phyloP scores from a whole-genome alignment of 2,329 filamentous ascomycete genomes.

The Ascochyta rabiei region DNA sequence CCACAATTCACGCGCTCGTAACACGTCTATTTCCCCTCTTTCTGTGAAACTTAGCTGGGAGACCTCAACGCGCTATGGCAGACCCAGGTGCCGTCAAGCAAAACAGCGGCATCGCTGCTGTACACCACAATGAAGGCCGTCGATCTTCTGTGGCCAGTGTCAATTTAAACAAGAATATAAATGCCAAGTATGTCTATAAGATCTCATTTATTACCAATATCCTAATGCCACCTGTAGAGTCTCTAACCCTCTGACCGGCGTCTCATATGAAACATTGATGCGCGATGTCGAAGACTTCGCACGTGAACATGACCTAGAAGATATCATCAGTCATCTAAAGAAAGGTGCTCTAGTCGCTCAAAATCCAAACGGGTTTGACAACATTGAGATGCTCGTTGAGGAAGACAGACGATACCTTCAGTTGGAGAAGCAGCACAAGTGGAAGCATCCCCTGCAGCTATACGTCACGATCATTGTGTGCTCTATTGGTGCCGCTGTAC shows the following conservation, averaged over 20 bases:
- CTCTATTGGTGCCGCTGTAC: conserved; percentile 69
- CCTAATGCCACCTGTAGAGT: conserved; percentile 48
- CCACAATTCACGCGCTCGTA: not conserved
- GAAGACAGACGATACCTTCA: conserved; percentile 64
- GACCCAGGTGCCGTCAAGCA: conserved; percentile 14
- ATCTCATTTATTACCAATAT: not conserved
- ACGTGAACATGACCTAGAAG: conserved; percentile 63
- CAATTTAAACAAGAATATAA: conserved; percentile 21
- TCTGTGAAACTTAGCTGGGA: not conserved
- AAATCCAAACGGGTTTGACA: conserved; percentile 66
- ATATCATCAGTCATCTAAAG: conserved; percentile 49
- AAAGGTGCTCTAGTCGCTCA: conserved; percentile 69
- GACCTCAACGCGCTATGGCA: conserved; percentile 5
- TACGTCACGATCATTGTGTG: conserved; percentile 70
- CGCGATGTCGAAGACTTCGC: conserved; percentile 66
- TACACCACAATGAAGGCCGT: conserved; percentile 10
- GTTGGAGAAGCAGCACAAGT: conserved; percentile 68
- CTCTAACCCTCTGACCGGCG: conserved; percentile 61
- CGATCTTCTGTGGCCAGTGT: conserved; percentile 21
- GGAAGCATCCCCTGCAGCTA: conserved; percentile 61
- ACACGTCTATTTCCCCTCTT: not conserved
- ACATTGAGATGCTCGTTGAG: conserved; percentile 65
- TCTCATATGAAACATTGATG: conserved; percentile 59
- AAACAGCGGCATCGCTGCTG: not conserved
- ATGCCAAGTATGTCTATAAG: conserved; percentile 20